These are phyloP conservation scores for Neoscytalidium dimidiatum DNA, from an alignment of 2,329 filamentous ascomycete genomes.

Conservation along the genomic window DNA sequence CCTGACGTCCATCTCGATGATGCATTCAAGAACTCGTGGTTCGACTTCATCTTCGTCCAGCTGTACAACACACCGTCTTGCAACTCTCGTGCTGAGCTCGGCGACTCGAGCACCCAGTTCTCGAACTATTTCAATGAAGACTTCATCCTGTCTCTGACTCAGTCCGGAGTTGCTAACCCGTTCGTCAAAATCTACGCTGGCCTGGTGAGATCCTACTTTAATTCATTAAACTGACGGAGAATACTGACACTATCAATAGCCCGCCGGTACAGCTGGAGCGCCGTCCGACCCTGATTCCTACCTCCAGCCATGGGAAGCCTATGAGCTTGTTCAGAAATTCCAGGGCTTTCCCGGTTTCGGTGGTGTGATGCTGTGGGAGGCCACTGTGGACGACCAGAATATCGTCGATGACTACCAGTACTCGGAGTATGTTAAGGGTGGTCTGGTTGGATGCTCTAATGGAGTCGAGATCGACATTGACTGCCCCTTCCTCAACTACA, in stretches of 20 bases:
- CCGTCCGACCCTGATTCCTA: conserved; percentile 43
- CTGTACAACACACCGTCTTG: conserved; percentile 64
- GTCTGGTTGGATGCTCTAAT: conserved; percentile 23
- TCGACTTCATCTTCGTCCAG: conserved; percentile 65
- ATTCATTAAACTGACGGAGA: not conserved
- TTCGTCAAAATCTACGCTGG: conserved; percentile 57
- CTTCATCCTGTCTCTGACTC: conserved; percentile 40
- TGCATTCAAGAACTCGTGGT: conserved; percentile 54
- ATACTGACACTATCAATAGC: not conserved
- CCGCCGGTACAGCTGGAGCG: conserved; percentile 30
- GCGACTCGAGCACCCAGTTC: conserved; percentile 25
- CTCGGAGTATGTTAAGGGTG: conserved; percentile 50
- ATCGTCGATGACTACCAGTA: conserved; percentile 47
- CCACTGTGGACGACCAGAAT: conserved; percentile 52
- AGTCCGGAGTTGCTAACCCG: conserved; percentile 39
- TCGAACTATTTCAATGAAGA: conserved; percentile 48
- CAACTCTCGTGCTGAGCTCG: conserved; percentile 48
- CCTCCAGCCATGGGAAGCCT: conserved; percentile 48
- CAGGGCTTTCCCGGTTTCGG: conserved; percentile 50
- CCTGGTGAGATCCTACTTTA: conserved; percentile 30
- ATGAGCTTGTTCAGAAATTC: conserved; percentile 45
- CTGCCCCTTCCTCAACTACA: conserved; percentile 1
- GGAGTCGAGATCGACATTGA: not conserved
- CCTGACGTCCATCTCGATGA: conserved; percentile 61
- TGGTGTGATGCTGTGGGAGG: conserved; percentile 63